phyloP scores from a whole-genome alignment of 257 asterid species.

The Solanum chilense region DNA sequence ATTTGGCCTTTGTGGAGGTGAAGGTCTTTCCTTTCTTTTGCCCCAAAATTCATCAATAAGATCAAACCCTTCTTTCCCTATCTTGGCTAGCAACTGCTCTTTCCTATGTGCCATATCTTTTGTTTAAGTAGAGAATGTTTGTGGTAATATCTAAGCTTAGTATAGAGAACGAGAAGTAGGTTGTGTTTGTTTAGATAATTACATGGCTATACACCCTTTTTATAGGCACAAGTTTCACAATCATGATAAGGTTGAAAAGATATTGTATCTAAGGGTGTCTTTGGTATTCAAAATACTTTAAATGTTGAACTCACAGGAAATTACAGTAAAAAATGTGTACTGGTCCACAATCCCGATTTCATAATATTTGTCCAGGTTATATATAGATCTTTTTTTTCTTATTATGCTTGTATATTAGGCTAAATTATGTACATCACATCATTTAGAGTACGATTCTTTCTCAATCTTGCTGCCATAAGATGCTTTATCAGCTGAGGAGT shows the following conservation, averaged over 20 bases:
- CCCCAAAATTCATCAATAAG: not conserved
- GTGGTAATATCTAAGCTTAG: too few species aligned
- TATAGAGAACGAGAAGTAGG: not conserved
- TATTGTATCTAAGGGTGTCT: not conserved
- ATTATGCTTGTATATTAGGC: not conserved
- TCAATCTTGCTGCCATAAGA: not conserved
- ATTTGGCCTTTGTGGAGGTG: not conserved
- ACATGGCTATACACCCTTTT: not conserved
- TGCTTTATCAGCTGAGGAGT: not conserved
- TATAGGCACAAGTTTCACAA: not conserved
- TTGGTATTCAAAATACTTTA: not conserved
- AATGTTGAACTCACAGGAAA: not conserved
- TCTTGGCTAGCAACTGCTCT: not conserved
- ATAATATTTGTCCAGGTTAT: not conserved
- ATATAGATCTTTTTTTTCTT: not conserved
- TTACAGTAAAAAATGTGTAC: not conserved
- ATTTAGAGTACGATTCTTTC: not conserved
- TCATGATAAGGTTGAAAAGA: not conserved
- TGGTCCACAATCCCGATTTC: not conserved
- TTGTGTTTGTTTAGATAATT: not conserved
- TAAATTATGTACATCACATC: not conserved
- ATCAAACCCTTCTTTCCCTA: not conserved
- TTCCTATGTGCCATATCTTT: not conserved
- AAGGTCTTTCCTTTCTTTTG: not conserved
- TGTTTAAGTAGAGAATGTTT: not conserved